Conservation (phyloP, 345 rosid species). For the Litchi chinensis region DNA sequence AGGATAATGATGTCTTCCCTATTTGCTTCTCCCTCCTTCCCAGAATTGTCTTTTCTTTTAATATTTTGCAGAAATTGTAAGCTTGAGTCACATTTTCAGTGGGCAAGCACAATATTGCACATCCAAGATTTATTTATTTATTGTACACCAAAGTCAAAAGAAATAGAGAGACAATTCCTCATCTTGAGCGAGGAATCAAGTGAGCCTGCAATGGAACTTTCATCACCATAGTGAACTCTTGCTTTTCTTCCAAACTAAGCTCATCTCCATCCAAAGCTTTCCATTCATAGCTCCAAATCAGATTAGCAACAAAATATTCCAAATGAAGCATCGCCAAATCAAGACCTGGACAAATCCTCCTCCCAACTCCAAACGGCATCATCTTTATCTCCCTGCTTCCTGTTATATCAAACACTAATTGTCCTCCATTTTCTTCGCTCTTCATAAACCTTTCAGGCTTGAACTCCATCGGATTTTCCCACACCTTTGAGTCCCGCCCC, state of each 20-base stretch:
- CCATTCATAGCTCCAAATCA: slow-evolving; percentile 8
- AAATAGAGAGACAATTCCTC: not conserved
- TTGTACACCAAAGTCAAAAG: no score
- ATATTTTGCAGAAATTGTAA: no score
- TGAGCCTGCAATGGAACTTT: slow-evolving; percentile 12
- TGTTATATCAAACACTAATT: not conserved
- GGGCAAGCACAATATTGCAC: no score
- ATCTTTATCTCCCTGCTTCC: slow-evolving; percentile 18
- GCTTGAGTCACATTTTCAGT: no score
- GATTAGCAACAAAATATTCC: slow-evolving; percentile 17
- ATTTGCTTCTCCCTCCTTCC: no score
- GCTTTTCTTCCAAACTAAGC: slow-evolving; percentile 3
- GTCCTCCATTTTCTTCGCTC: not conserved
- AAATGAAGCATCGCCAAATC: slow-evolving; percentile 16
- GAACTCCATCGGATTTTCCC: slow-evolving; percentile 17
- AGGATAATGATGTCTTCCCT: no score
- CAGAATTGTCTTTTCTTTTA: no score
- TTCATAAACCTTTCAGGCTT: slow-evolving; percentile 10
- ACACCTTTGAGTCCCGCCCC: slow-evolving; percentile 10
- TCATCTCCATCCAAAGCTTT: slow-evolving; percentile 13
- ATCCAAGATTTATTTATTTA: no score
- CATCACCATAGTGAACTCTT: slow-evolving; percentile 1
- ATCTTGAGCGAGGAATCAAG: not conserved
- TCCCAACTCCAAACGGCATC: slow-evolving; percentile 24
- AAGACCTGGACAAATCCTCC: slow-evolving; percentile 23